phyloP scores from a whole-genome alignment of 805 yeast genomes.

The Spathaspora boniae region DNA sequence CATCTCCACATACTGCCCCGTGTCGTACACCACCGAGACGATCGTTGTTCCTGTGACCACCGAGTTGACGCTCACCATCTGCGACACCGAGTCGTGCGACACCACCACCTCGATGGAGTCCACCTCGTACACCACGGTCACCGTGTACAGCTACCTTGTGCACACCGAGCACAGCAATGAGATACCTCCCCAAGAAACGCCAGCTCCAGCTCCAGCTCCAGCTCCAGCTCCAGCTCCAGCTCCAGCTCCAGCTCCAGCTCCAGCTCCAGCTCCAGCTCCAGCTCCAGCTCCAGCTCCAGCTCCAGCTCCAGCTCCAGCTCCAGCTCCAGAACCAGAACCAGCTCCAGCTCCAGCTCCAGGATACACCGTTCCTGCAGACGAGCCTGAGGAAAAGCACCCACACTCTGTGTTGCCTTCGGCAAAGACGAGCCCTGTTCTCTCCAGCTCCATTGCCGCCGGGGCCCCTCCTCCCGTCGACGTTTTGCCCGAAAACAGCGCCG shows the following conservation, averaged over 20 bases:
- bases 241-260: background rate
- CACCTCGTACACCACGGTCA: constrained; percentile 6
- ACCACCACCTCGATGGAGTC: background rate
- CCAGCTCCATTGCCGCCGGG: background rate
- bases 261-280: background rate
- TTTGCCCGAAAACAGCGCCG: too few relatives aligned
- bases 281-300: constrained; percentile 2
- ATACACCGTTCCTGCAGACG: constrained; percentile 10
- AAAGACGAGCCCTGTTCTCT: background rate
- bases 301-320: background rate
- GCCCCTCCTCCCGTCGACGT: too few relatives aligned
- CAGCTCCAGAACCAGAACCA: too few relatives aligned
- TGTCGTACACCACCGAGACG: constrained; percentile 3
- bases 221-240: background rate
- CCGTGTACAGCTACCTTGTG: too few relatives aligned
- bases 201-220: too few relatives aligned
- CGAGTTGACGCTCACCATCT: constrained; percentile 5
- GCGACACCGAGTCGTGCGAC: constrained; percentile 1
- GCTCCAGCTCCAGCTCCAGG: constrained; percentile 21
- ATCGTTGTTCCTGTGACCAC: constrained; percentile 1
- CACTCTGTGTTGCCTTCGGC: too few relatives aligned
- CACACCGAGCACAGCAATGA: too few relatives aligned
- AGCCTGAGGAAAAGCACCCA: too few relatives aligned
- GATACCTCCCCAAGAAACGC: too few relatives aligned
- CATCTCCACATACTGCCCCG: constrained; percentile 12